Base-by-base conservation (phyloP, 148 eudicot genomes). In the Diospyros kaki region DNA sequence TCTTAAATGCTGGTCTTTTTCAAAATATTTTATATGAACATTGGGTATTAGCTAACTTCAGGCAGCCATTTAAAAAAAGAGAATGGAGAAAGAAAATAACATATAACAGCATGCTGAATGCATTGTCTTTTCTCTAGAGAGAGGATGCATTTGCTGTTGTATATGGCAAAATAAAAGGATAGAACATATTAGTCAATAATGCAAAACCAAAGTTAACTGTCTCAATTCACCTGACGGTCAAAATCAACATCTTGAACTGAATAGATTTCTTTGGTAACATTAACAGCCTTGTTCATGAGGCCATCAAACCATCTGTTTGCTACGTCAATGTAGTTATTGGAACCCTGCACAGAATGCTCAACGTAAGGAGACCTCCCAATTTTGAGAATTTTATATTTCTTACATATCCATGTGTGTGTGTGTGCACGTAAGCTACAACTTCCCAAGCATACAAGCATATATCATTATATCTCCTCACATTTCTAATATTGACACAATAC, bases 181-280 rank as follows among this genome's bases (percentile, higher is more conserved):
- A 60, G 9, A 15, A 61, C 5, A 11, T 3, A 10, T 6, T 4
- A 64, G 50, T 41, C 11, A 28, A 69, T 11, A 40, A 67, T 58
- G 14, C 40, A 50, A 63, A 72, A 58, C 60, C 15, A 7, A 66
- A 71, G 40, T 48, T 12, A 73, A 38, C 50, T 17, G 48, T 40
- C 46, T 58, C 44, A 84, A 77, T 81, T 77, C 79, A 93, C 98
- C 89, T 89, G 98, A 66, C 97, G 94, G 72, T 93, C 97, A 78
- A 91, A 93, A 64, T 89, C 98, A 65, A 93, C 88, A 45, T 75
- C 86, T 18, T 83, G 83, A 77, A 89, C 76, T 14, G 98, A 91
- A 83, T 93, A 93, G 46, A 91, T 83, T 82, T 93, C 94, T 68
- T 89, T 93, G 80, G 81, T 88, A 71, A 90, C 76, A 68, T 79